Conservation (phyloP, 2,329 filamentous ascomycete genomes). For the Huntiella omanensis region DNA sequence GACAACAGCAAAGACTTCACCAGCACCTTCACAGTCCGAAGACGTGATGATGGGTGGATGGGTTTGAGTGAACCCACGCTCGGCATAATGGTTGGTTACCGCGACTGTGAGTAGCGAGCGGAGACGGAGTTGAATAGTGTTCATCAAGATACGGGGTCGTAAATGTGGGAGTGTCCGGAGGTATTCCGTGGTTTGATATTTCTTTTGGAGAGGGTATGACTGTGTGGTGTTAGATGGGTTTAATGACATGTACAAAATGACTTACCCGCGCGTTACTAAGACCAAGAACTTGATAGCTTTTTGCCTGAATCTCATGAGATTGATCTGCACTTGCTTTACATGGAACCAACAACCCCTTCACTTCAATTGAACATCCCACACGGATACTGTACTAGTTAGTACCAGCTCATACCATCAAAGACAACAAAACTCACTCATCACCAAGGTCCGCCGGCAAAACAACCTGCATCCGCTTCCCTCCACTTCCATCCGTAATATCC, state of each 20-base stretch:
- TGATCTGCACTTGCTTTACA: slow-evolving; percentile 48
- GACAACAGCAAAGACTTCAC: slow-evolving; percentile 68
- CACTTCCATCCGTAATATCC: slow-evolving; percentile 73
- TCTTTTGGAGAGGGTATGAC: slow-evolving; percentile 89
- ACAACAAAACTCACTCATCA: slow-evolving; percentile 38
- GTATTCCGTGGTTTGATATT: slow-evolving; percentile 80
- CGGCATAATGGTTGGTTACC: slow-evolving; percentile 56
- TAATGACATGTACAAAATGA: slow-evolving; percentile 10
- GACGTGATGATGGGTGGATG: slow-evolving; percentile 92
- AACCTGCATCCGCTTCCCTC: slow-evolving; percentile 59
- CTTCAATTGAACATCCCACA: slow-evolving; percentile 60
- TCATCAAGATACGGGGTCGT: slow-evolving; percentile 61
- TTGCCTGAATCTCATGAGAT: slow-evolving; percentile 58
- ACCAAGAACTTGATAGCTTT: slow-evolving; percentile 50
- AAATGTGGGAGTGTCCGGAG: slow-evolving; percentile 78
- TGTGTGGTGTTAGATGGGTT: slow-evolving; percentile 20
- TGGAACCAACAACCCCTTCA: slow-evolving; percentile 59
- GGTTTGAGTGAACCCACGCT: slow-evolving; percentile 56
- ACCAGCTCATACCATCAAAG: neutral
- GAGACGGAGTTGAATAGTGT: slow-evolving; percentile 62
- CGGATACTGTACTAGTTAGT: slow-evolving; percentile 39
- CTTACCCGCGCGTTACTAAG: slow-evolving; percentile 61
- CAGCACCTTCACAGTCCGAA: slow-evolving; percentile 90
- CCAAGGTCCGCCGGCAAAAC: slow-evolving; percentile 55
- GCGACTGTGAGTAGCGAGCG: slow-evolving; percentile 62